Base-by-base conservation (phyloP, 495 filamentous ascomycete species). In the Hypomontagnella monticulosa region DNA sequence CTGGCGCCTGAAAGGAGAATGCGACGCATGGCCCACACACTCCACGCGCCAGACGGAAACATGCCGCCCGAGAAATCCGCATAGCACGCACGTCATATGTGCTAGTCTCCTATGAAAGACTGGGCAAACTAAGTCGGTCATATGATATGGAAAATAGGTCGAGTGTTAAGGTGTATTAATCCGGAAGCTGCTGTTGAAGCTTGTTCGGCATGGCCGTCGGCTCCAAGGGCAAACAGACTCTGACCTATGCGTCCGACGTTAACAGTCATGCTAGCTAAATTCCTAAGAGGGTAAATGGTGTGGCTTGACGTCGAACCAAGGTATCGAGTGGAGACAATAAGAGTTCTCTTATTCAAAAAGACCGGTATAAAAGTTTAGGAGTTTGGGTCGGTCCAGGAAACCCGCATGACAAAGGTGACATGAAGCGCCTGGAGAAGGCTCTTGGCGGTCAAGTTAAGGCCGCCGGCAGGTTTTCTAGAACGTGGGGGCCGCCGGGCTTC, bases 1-100 rank as follows among this genome's bases (percentile, higher is more conserved):
- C 23, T 57, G 46, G 53, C 38, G 61, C 53, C 53, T 64, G 61
- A 57, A 57, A 57, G 53, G 38, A 46, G 33, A 52, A 56, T 64
- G 61, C 34, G 53, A 57, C 61, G 53, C 52, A 57, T 18, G 30
- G 30, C 37, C 32, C 38, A 57, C 61, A 49, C 60, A 23, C 44
- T 43, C 19, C 4, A 36, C 36, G 44, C 37, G 7, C 43, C 8
- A 44, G 27, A 19, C 34, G 61, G 61, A 64, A 57, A 52, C 37
- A 57, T n/a, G 53, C 32, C 53, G 47, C 46, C 61, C 52, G 61
- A 52, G n/a, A 14, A 14, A 33, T 34, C 20, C 12, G 37, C 37
- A 30, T 12, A 50, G 40, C 16, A 18, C 46, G 40, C 16, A 18
- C 46, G 37, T 16, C 37, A 12, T 36, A 5, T 50, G 23, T 44